Evolutionary conservation across 2,329 filamentous ascomycete species (phyloP), one percentile per base, ranked within the genome.

Genomic region (Scorias spongiosa): DNA sequence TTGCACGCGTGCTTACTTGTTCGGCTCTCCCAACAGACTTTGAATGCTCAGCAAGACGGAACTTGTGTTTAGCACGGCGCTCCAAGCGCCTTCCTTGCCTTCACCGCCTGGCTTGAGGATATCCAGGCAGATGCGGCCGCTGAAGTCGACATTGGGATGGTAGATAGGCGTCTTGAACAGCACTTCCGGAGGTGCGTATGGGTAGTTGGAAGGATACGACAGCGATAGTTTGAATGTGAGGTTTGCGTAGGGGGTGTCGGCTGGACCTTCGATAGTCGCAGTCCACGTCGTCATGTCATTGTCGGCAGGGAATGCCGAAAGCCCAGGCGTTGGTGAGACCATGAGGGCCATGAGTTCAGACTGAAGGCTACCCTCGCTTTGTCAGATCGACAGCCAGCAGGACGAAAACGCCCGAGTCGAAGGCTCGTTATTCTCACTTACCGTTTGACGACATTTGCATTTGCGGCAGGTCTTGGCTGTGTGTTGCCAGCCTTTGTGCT

Each of bases 91-190:
- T 48, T 59, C 57, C 15, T 53, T 56, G 9, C 51, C 55, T 42
- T 52, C 44, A 10, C 57, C 56, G 11, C 48, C 57, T 15, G 51
- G 51, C 74, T 95, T 96, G 51, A 98, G 73, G 54, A 98, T 98
- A 60, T 98, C 93, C 48, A 98, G 74, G 64, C 91, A 98, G 65
- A 98, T 98, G 45, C 91, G 78, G 36, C 91, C 91, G 2, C 84
- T 88, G 69, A 98, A 95, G 68, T 98, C 91, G 55, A 98, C 85
- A 57, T 98, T 98, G 43, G 91, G 91, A 65, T 98, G 91, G 72
- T 96, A 98, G 66, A 98, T 95, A 32, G 91, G 91, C 6, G 93
- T 98, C 71, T 88, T 93, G 78, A 95, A 98, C 47, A 94, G 75
- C 14, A 98, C 91, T 2, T 82, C 86, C 0, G 91, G 91, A 17